These are phyloP conservation scores for Trypanosoma lewisi DNA, from an alignment of 208 protist genomes.

Conservation along the genomic window DNA sequence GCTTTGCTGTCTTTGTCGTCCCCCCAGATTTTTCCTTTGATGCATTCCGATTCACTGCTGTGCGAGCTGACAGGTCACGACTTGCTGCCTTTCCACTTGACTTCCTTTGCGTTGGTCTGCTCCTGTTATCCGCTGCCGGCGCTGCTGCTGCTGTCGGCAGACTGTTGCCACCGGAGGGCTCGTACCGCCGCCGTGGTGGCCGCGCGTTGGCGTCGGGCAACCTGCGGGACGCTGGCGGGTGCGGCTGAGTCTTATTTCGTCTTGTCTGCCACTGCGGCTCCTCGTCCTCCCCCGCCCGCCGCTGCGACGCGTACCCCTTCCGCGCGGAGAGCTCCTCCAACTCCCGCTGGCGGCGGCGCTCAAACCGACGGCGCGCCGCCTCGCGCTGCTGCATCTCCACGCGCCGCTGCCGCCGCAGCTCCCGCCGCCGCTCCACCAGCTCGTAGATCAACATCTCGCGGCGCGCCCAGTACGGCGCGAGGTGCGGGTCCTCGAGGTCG, in stretches of 20 bases:
- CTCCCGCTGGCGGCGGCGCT: slow-evolving; percentile 54
- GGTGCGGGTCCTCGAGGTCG: slow-evolving; percentile 80
- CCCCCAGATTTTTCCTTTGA: not conserved
- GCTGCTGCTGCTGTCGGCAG: not conserved
- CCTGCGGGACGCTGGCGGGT: slow-evolving; percentile 11
- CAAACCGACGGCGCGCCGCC: slow-evolving; percentile 51
- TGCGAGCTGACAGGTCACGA: not conserved
- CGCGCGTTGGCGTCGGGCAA: not conserved
- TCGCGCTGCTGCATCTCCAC: slow-evolving; percentile 41
- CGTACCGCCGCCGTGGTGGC: slow-evolving; percentile 19
- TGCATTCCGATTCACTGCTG: not conserved
- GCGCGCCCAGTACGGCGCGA: slow-evolving; percentile 69
- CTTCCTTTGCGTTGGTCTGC: not conserved
- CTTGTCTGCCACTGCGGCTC: slow-evolving; percentile 13
- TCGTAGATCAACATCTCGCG: slow-evolving; percentile 66
- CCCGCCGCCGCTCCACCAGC: slow-evolving; percentile 34
- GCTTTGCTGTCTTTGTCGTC: slow-evolving; percentile 1
- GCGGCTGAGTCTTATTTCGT: slow-evolving; percentile 1
- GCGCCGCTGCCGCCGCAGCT: slow-evolving; percentile 41
- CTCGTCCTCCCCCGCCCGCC: slow-evolving; percentile 27
- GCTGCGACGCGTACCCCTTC: slow-evolving; percentile 39
- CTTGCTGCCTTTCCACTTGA: no score
- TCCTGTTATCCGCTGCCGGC: slow-evolving; percentile 4
- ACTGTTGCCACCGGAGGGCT: not conserved
- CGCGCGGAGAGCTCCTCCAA: slow-evolving; percentile 44